phyloP scores from a whole-genome alignment of 176 grass and related monocot species.

The Ampelocalamus luodianensis region DNA sequence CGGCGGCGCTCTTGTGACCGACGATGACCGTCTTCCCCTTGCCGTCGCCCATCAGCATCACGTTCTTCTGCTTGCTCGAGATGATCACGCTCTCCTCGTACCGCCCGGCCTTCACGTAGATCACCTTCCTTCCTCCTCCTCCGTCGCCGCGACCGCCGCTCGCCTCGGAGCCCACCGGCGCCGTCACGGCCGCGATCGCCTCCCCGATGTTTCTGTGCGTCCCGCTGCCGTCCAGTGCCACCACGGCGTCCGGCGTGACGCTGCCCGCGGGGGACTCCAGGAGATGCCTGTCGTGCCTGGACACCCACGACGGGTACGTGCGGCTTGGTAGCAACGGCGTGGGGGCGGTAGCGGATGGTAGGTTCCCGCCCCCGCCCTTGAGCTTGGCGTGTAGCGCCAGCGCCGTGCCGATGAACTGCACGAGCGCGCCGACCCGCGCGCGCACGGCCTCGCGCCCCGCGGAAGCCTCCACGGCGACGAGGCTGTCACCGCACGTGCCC shows the following conservation, averaged over 20 bases:
- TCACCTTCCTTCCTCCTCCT: conserved; percentile 53
- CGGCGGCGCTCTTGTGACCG: conserved; percentile 51
- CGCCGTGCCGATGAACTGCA: conserved; percentile 70
- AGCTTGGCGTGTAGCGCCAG: conserved; percentile 64
- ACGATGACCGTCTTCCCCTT: conserved; percentile 82
- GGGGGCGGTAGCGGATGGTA: not conserved
- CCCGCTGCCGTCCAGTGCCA: conserved; percentile 75
- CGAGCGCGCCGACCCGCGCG: conserved; percentile 44
- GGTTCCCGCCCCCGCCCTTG: not conserved
- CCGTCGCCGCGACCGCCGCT: conserved; percentile 15
- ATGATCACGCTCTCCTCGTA: conserved; percentile 74
- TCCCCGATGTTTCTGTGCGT: conserved; percentile 72
- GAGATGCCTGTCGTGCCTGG: conserved; percentile 50
- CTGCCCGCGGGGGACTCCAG: conserved; percentile 43
- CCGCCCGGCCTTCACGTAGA: conserved; percentile 76
- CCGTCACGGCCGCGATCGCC: conserved; percentile 62
- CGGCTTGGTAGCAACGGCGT: not conserved
- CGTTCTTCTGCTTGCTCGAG: conserved; percentile 52
- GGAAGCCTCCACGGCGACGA: conserved; percentile 37
- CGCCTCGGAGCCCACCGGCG: conserved; percentile 5
- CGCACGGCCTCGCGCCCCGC: conserved; percentile 40
- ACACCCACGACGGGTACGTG: conserved; percentile 62
- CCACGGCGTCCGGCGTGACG: conserved; percentile 72
- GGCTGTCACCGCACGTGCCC: conserved; percentile 73
- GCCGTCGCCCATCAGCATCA: conserved; percentile 86